phyloP scores from a whole-genome alignment of 1,284 basidiomycete genomes.

The Irpex lacteus region DNA sequence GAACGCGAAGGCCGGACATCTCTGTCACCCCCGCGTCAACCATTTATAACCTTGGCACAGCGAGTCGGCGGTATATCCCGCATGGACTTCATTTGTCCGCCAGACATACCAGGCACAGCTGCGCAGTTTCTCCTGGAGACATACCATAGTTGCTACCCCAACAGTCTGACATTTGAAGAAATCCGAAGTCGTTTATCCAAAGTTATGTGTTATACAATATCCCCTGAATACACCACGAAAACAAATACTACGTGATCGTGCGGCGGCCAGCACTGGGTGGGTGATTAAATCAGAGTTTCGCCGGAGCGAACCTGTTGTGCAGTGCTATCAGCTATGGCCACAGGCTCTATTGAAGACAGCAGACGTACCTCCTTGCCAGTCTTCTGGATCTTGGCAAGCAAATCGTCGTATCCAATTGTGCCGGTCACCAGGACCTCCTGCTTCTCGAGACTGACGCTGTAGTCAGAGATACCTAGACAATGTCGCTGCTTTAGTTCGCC shows the following conservation, averaged over 20 bases:
- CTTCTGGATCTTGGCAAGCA: conserved; percentile 79
- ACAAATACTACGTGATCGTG: too few relatives aligned
- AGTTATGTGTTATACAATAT: background rate
- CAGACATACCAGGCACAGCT: background rate
- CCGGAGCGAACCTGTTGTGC: conserved; percentile 38
- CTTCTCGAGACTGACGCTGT: conserved; percentile 60
- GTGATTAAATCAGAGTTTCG: conserved; percentile 28
- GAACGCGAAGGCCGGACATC: background rate
- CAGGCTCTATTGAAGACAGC: conserved; percentile 1
- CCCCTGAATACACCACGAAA: background rate
- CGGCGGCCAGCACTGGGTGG: background rate
- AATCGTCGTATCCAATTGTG: conserved; percentile 59
- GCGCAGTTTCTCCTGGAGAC: background rate
- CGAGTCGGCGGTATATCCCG: background rate
- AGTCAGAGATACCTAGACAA: conserved; percentile 49
- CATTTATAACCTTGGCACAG: background rate
- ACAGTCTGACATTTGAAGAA: background rate
- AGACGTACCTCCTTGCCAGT: conserved; percentile 75
- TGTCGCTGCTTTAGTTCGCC: background rate
- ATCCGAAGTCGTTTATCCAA: background rate
- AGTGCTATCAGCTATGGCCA: conserved; percentile 4
- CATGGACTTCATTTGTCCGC: background rate
- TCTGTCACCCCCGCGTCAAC: background rate
- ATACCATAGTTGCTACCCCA: background rate
- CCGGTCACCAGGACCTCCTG: conserved; percentile 75